A percentile compares a stretch with the other conserved stretches of the same genome.
phyloP scores from a whole-genome alignment of 1,284 basidiomycete species.

The Trametes hirsuta region DNA sequence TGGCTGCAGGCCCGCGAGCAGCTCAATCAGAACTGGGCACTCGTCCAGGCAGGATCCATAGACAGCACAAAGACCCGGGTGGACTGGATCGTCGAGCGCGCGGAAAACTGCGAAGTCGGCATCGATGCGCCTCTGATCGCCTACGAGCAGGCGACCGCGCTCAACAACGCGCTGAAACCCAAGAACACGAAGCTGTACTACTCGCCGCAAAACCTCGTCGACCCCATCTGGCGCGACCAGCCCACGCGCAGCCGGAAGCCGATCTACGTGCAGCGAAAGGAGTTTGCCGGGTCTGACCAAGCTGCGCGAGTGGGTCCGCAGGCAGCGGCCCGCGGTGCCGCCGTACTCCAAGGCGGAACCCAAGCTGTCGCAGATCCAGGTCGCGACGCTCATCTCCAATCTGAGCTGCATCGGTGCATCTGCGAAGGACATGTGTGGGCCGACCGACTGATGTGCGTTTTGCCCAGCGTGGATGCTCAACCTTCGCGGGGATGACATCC shows the following conservation, averaged over 20 bases:
- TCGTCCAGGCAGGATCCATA: slow-evolving; percentile 67
- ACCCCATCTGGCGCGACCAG: slow-evolving; percentile 81
- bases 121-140: slow-evolving; percentile 90
- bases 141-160: slow-evolving; percentile 65
- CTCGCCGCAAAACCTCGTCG: slow-evolving; percentile 83
- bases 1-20: slow-evolving; percentile 85
- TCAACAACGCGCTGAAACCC: slow-evolving; percentile 58
- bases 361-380: slow-evolving; percentile 64
- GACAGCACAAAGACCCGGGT: slow-evolving; percentile 75
- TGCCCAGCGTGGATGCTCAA: slow-evolving; percentile 78
- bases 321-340: slow-evolving; percentile 61
- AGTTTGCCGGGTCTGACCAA: slow-evolving; percentile 69
- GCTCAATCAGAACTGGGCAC: slow-evolving; percentile 77
- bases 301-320: slow-evolving; percentile 64
- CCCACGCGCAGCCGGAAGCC: slow-evolving; percentile 69
- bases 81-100: slow-evolving; percentile 71
- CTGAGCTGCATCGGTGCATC: slow-evolving; percentile 64
- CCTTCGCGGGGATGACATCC: slow-evolving; percentile 84
- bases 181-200: slow-evolving; percentile 66
- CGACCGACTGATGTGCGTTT: background rate
- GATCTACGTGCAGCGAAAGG: slow-evolving; percentile 74
- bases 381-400: slow-evolving; percentile 66
- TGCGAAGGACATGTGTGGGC: slow-evolving; percentile 1
- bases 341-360: slow-evolving; percentile 63
- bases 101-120: slow-evolving; percentile 67